Conservation (phyloP, 116 monocot genomes). For the Dioscorea cayenensis region DNA sequence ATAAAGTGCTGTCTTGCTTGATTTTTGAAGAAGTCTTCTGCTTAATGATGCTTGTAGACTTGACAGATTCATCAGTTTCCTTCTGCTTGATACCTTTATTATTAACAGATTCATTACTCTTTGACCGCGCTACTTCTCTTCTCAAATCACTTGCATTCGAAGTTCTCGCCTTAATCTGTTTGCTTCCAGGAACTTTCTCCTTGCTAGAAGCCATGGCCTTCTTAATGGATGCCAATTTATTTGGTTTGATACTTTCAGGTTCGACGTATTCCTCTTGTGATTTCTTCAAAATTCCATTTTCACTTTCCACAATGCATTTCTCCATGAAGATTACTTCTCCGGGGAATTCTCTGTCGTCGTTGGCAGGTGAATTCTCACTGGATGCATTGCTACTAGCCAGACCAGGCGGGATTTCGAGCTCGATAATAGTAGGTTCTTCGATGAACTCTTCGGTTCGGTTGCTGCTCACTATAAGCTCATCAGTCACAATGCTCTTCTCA, state of each 20-base stretch:
- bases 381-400: neutral
- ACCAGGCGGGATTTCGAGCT: neutral
- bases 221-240: neutral
- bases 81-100: neutral
- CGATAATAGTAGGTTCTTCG: neutral
- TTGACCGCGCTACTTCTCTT: conserved; percentile 12
- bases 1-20: neutral
- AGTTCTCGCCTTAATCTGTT: conserved; percentile 1
- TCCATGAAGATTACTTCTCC: neutral
- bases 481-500: conserved; percentile 1
- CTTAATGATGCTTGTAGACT: neutral
- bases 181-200: neutral
- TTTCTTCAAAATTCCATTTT: neutral
- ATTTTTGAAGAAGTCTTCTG: neutral
- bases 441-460: neutral
- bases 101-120: conserved; percentile 2
- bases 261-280: neutral
- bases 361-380: neutral
- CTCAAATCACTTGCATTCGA: conserved; percentile 6
- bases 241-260: neutral
- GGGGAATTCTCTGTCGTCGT: neutral
- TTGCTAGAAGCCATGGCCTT: neutral
- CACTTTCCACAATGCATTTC: neutral
- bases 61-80: neutral
- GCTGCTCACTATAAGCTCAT: neutral